A percentile compares a stretch with the other conserved stretches of the same genome.
These are phyloP conservation scores for Pleomassaria siparia DNA, from an alignment of 2,329 filamentous ascomycete species.

Conservation along the genomic window DNA sequence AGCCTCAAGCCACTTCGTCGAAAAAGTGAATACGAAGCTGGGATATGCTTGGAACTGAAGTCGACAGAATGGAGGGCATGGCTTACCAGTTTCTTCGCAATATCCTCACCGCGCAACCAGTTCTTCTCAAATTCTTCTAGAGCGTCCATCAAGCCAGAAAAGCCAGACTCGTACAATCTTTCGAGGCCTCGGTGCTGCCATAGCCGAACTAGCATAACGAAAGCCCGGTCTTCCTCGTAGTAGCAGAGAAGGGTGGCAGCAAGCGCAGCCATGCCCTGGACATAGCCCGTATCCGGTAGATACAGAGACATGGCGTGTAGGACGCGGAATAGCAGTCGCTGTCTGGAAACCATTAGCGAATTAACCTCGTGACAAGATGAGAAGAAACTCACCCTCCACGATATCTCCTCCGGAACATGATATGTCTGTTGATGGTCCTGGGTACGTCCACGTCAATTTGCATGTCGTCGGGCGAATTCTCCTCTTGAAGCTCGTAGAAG, in stretches of 20 bases:
- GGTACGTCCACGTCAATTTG: constrained; percentile 98
- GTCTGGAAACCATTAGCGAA: constrained; percentile 43
- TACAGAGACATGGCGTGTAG: constrained; percentile 90
- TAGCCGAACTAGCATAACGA: constrained; percentile 94
- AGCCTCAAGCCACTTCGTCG: constrained; percentile 9
- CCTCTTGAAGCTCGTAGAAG: constrained; percentile 72
- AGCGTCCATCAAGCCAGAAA: constrained; percentile 82
- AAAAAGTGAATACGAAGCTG: background rate
- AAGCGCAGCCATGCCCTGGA: constrained; percentile 95
- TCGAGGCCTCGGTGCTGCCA: constrained; percentile 89
- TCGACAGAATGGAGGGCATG: constrained; percentile 1
- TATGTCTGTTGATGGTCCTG: constrained; percentile 89
- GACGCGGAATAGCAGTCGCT: constrained; percentile 87
- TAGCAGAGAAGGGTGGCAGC: constrained; percentile 93
- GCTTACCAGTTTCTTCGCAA: constrained; percentile 77
- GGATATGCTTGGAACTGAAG: background rate
- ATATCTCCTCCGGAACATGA: constrained; percentile 95
- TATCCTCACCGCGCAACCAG: constrained; percentile 78
- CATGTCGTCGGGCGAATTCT: constrained; percentile 82
- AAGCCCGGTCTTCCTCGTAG: constrained; percentile 91
- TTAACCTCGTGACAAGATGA: background rate
- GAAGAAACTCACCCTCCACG: constrained; percentile 64
- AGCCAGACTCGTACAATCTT: constrained; percentile 79
- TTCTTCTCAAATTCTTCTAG: constrained; percentile 79
- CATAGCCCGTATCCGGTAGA: constrained; percentile 88